Percentiles rank a stretch among this genome's conserved stretches.
These are phyloP conservation scores for Suillus placidus DNA, from an alignment of 768 basidiomycete species.

Conservation along the genomic window DNA sequence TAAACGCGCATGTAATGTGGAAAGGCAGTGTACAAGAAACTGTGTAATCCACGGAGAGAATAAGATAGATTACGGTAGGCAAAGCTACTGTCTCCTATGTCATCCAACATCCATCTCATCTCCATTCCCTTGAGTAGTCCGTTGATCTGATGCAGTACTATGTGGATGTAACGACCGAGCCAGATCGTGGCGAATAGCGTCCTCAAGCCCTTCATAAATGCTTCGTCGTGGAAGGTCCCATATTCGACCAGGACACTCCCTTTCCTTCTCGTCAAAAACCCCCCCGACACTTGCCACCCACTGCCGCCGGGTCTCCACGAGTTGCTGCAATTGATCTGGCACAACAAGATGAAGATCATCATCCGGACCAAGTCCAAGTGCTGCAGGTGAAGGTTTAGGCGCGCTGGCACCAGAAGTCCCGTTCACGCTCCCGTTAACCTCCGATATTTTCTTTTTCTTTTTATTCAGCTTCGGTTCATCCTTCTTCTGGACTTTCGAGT, in stretches of 20 bases:
- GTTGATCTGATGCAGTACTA: slow-evolving; percentile 23
- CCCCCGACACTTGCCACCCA: slow-evolving; percentile 80
- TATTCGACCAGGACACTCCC: slow-evolving; percentile 63
- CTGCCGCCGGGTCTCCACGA: slow-evolving; percentile 74
- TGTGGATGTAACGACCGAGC: slow-evolving; percentile 26
- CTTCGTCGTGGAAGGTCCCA: slow-evolving; percentile 79
- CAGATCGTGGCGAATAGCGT: slow-evolving; percentile 51
- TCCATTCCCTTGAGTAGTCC: slow-evolving; percentile 42
- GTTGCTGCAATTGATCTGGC: slow-evolving; percentile 65
- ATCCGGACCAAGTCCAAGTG: slow-evolving; percentile 68
- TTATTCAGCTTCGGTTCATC: slow-evolving; percentile 67
- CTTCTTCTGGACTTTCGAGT: slow-evolving; percentile 82
- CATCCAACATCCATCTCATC: slow-evolving; percentile 75
- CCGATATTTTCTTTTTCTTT: slow-evolving; percentile 71
- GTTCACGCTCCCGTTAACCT: slow-evolving; percentile 35
- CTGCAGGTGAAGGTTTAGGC: slow-evolving; percentile 68
- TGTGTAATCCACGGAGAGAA: slow-evolving; percentile 23
- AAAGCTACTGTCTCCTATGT: slow-evolving; percentile 16
- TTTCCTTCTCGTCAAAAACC: slow-evolving; percentile 76
- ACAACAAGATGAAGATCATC: slow-evolving; percentile 65
- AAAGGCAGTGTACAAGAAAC: slow-evolving; percentile 29
- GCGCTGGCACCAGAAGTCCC: slow-evolving; percentile 36
- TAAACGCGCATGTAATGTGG: slow-evolving; percentile 21
- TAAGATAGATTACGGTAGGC: slow-evolving; percentile 23
- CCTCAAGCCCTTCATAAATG: slow-evolving; percentile 75